Conservation (phyloP, 2,329 filamentous ascomycete genomes). For the Epichloe glyceriae region DNA sequence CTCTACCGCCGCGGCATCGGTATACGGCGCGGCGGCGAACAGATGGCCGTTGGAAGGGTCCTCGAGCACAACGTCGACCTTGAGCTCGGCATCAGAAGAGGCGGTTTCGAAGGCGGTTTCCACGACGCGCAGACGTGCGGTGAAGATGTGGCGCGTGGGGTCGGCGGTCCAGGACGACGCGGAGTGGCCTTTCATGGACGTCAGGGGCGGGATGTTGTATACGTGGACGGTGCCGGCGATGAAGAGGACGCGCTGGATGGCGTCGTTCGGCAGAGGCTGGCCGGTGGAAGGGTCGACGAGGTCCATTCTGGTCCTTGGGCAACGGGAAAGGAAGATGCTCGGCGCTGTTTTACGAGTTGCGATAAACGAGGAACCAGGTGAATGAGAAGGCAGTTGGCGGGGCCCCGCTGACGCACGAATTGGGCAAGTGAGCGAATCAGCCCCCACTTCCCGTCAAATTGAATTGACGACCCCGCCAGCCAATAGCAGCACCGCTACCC, state of each 20-base stretch:
- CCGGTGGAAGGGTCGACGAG: constrained; percentile 60
- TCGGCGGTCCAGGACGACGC: constrained; percentile 66
- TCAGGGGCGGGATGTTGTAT: constrained; percentile 74
- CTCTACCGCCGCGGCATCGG: constrained; percentile 51
- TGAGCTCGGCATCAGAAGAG: constrained; percentile 35
- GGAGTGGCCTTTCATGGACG: constrained; percentile 65
- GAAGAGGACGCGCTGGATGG: constrained; percentile 78
- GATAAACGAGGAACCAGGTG: too few relatives aligned
- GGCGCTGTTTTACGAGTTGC: too few relatives aligned
- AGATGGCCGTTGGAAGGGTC: constrained; percentile 59
- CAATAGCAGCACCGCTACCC: too few relatives aligned
- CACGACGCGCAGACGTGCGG: constrained; percentile 64
- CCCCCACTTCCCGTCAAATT: too few relatives aligned
- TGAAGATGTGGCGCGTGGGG: constrained; percentile 68
- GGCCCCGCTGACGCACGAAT: too few relatives aligned
- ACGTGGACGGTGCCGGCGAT: constrained; percentile 63
- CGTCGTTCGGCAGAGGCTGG: constrained; percentile 52
- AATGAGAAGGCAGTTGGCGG: too few relatives aligned
- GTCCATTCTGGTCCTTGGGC: constrained; percentile 29
- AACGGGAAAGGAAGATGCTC: too few relatives aligned
- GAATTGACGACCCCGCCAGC: too few relatives aligned
- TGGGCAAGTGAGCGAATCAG: too few relatives aligned
- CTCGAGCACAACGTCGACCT: constrained; percentile 67
- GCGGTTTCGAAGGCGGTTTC: constrained; percentile 49
- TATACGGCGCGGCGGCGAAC: constrained; percentile 77